phyloP scores from a whole-genome alignment of 1,139 yeast genomes.

The Dujonia santamariae region DNA sequence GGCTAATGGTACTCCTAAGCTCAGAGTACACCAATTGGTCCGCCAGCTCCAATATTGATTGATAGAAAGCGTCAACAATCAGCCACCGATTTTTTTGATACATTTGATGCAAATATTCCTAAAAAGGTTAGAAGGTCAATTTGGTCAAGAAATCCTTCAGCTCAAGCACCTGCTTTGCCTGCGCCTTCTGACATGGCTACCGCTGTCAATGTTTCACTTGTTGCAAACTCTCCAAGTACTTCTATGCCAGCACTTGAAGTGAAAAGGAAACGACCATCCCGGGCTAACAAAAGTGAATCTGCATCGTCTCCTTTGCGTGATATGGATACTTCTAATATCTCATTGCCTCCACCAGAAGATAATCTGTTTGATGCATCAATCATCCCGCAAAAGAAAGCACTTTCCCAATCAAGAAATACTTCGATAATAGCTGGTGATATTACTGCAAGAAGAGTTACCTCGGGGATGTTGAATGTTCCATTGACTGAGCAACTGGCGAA shows the following conservation, averaged over 20 bases:
- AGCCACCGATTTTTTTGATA: slow-evolving; percentile 23
- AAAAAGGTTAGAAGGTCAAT: slow-evolving; percentile 15
- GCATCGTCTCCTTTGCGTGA: slow-evolving; percentile 6
- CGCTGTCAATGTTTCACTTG: background rate
- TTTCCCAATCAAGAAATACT: slow-evolving; percentile 11
- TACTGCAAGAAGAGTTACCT: slow-evolving; percentile 52
- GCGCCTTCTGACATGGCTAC: background rate
- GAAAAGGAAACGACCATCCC: slow-evolving; percentile 3
- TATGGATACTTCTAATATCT: slow-evolving; percentile 20
- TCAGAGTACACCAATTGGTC: slow-evolving; percentile 17
- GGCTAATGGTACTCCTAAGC: slow-evolving; percentile 6
- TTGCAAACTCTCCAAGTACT: background rate
- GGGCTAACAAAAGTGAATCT: background rate
- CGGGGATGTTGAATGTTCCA: slow-evolving; percentile 58
- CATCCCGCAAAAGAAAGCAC: slow-evolving; percentile 25
- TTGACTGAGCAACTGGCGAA: too few relatives aligned
- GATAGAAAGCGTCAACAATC: slow-evolving; percentile 5
- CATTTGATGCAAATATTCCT: slow-evolving; percentile 25
- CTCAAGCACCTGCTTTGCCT: background rate
- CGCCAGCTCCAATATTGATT: slow-evolving; percentile 21
- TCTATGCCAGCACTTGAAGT: slow-evolving; percentile 3
- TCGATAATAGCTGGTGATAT: slow-evolving; percentile 14
- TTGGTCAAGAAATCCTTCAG: slow-evolving; percentile 7
- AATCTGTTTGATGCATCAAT: slow-evolving; percentile 12
- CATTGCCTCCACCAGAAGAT: slow-evolving; percentile 36